Conservation (phyloP, 2,329 filamentous ascomycete species). For the Alternaria postmessia region DNA sequence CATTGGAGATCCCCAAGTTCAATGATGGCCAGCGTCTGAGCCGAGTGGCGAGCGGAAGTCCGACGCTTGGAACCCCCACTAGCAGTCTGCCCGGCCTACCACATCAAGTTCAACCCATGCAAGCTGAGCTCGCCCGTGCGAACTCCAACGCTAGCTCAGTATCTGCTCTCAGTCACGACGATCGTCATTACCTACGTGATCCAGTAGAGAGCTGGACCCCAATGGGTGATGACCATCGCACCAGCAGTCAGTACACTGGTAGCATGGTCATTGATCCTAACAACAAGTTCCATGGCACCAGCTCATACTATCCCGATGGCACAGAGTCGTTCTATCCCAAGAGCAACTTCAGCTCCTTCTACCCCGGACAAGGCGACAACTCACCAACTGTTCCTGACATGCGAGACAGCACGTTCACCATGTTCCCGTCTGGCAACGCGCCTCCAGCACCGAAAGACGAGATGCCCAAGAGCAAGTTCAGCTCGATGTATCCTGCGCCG, state of each 20-base stretch:
- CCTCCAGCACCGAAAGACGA: slow-evolving; percentile 24
- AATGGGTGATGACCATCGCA: slow-evolving; percentile 44
- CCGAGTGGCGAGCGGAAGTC: slow-evolving; percentile 73
- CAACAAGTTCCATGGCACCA: slow-evolving; percentile 64
- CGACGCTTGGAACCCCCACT: slow-evolving; percentile 69
- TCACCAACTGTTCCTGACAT: slow-evolving; percentile 66
- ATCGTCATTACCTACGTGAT: slow-evolving; percentile 41
- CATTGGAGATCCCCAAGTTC: slow-evolving; percentile 61
- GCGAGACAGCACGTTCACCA: slow-evolving; percentile 63
- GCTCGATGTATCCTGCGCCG: slow-evolving; percentile 35
- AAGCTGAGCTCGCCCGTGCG: slow-evolving; percentile 49
- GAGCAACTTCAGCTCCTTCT: slow-evolving; percentile 65
- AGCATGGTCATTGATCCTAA: slow-evolving; percentile 49
- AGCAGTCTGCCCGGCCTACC: slow-evolving; percentile 54
- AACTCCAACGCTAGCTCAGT: slow-evolving; percentile 48
- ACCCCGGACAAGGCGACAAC: slow-evolving; percentile 52
- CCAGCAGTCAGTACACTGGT: slow-evolving; percentile 56
- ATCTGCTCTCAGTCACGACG: slow-evolving; percentile 41
- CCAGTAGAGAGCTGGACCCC: slow-evolving; percentile 50
- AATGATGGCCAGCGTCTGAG: slow-evolving; percentile 68
- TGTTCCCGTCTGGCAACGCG: slow-evolving; percentile 35
- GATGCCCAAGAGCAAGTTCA: slow-evolving; percentile 34
- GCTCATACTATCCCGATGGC: slow-evolving; percentile 51
- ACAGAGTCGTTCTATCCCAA: slow-evolving; percentile 49
- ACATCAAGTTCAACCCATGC: slow-evolving; percentile 45